Evolutionary conservation across 73 alveolate genomes (phyloP).

Genomic region (Urostyla sp.): DNA sequence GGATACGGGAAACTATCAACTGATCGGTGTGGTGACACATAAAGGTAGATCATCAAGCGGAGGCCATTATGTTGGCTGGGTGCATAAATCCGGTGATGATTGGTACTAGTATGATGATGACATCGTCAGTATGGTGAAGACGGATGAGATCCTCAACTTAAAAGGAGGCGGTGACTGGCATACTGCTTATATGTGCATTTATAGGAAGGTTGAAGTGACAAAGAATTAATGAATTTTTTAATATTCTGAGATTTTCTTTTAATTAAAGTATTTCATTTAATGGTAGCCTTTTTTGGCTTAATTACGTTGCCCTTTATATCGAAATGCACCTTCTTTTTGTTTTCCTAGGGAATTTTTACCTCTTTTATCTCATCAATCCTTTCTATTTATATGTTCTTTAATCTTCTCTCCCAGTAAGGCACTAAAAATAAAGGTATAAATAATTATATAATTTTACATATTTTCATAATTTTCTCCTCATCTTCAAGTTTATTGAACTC

Average conservation of each 20-base stretch:
- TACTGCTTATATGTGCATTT: conserved; percentile 95
- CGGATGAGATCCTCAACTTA: conserved; percentile 92
- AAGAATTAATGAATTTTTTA: neutral
- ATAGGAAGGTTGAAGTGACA: conserved; percentile 91
- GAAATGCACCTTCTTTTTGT: too few species aligned
- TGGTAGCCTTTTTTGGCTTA: too few species aligned
- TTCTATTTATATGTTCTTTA: too few species aligned
- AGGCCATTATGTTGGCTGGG: conserved; percentile 99
- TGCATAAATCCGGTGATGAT: conserved; percentile 89
- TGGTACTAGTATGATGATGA: conserved; percentile 98
- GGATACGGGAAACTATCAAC: conserved; percentile 96
- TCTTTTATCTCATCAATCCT: too few species aligned
- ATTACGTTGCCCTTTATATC: too few species aligned
- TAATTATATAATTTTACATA: too few species aligned
- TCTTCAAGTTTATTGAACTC: neutral
- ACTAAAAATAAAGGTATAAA: too few species aligned
- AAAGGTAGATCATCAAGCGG: conserved; percentile 98
- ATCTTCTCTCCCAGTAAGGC: neutral
- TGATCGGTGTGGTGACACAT: conserved; percentile 97
- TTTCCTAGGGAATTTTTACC: too few species aligned
- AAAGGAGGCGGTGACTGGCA: conserved; percentile 99
- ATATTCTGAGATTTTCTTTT: neutral
- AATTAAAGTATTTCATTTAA: neutral
- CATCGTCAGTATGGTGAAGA: conserved; percentile 85
- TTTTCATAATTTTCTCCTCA: neutral